Evolutionary conservation across 78 protist genomes (phyloP), one percentile per base, ranked within the genome.

Genomic region (Speleostelium caveatum): DNA sequence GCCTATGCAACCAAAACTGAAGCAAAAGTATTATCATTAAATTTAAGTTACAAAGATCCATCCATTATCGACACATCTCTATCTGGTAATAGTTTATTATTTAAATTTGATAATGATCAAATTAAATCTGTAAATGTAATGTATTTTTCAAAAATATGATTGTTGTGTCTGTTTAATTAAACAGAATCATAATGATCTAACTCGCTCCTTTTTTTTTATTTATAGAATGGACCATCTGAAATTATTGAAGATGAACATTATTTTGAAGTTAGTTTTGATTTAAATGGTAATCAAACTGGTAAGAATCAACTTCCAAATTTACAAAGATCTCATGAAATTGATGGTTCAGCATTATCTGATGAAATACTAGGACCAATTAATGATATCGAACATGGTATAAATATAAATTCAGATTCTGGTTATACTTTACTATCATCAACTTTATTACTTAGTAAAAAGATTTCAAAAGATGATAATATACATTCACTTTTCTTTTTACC

Each of bases 201-300:
- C n/a, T n/a, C n/a, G n/a, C n/a, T n/a, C n/a, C n/a, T n/a, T n/a
- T n/a, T n/a, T n/a, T n/a, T n/a, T n/a, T n/a, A n/a, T n/a, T n/a
- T 68, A 19, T 42, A 68, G n/a, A 83, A 68, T 83, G 90, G 90
- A 69, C 90, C 90, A 42, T 83, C 90, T 6, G 79, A 83, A n/a
- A 83, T 83, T 69, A 49, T 83, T 5, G 90, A 83, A 35, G 90
- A 83, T 83, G 90, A 83, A 69, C 76, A 83, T 58, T 83, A 83
- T 32, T 83, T 83, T 69, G 90, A 83, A 59, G 78, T 83, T 2
- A 69, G 49, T 30, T 83, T 83, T 30, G 90, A 83, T 69, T 21
- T 8, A 53, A 24, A 56, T 67, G 90, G 90, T 42, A 67, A 83
- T 69, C 90, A 58, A 35, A 83, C 90, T 36, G 90, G 90, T 22